Percentiles rank a stretch among this genome's conserved stretches.
Conservation (phyloP, 164 flowering plant genomes). For the Platanus orientalis region DNA sequence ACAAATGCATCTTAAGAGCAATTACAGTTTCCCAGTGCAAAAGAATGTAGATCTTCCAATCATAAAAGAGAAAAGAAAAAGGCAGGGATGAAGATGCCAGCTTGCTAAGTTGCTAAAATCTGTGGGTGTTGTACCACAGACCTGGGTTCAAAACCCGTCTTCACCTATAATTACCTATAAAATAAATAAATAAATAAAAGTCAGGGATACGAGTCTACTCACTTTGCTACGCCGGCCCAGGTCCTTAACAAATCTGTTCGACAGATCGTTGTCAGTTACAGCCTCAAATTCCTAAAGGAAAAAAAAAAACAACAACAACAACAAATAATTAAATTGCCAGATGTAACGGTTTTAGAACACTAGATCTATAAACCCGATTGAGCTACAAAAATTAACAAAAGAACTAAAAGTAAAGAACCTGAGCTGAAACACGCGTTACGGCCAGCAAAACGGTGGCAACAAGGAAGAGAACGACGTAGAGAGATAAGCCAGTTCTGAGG, state of each 20-base stretch:
- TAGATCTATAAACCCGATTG: background rate
- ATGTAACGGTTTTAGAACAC: too few species aligned
- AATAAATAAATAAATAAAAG: too few species aligned
- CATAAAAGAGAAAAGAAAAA: background rate
- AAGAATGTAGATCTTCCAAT: too few species aligned
- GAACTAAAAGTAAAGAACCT: slow-evolving; percentile 2
- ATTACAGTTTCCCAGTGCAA: too few species aligned
- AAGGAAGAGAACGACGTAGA: slow-evolving; percentile 7
- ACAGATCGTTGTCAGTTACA: slow-evolving; percentile 27
- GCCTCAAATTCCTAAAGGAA: slow-evolving; percentile 25
- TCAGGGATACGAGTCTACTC: too few species aligned
- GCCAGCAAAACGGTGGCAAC: background rate
- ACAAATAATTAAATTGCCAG: too few species aligned
- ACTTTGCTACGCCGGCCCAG: slow-evolving; percentile 85
- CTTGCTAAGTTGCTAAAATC: too few species aligned
- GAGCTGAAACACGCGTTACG: slow-evolving; percentile 13
- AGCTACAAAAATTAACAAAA: background rate
- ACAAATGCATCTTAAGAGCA: too few species aligned
- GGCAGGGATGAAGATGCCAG: too few species aligned
- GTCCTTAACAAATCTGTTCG: slow-evolving; percentile 23
- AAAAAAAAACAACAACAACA: background rate
- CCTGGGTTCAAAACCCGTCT: too few species aligned
- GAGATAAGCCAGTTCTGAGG: slow-evolving; percentile 12
- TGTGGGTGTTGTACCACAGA: too few species aligned
- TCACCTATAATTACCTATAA: too few species aligned